Evolutionary conservation across 495 filamentous ascomycete species (phyloP).

Genomic region (Lophiostoma macrostomum): DNA sequence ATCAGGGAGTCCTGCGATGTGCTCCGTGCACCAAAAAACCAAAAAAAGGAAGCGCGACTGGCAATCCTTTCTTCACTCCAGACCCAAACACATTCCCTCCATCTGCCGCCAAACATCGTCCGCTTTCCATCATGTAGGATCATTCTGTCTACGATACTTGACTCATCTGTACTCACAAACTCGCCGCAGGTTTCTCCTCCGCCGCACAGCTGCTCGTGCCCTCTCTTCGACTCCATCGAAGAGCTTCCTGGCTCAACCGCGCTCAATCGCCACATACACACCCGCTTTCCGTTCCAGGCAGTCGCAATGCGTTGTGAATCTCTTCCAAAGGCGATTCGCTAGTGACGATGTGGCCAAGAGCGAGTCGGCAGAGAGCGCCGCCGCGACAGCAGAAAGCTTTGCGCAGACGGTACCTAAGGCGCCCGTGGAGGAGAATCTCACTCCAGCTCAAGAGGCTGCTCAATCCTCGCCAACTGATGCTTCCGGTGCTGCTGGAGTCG

Average conservation of each 20-base stretch:
- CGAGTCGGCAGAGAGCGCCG: conserved; percentile 26
- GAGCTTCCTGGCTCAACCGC: conserved; percentile 46
- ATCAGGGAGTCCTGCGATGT: too few species aligned
- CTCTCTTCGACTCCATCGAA: conserved; percentile 48
- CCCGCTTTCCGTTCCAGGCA: conserved; percentile 32
- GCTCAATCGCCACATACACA: conserved; percentile 41
- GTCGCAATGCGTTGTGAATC: conserved; percentile 27
- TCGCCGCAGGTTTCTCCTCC: conserved; percentile 33
- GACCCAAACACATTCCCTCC: too few species aligned
- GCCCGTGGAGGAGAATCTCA: conserved; percentile 26
- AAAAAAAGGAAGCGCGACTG: too few species aligned
- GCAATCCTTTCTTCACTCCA: too few species aligned
- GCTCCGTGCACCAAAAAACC: too few species aligned
- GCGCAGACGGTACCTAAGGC: conserved; percentile 28
- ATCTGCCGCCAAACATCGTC: too few species aligned
- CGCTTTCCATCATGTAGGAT: too few species aligned
- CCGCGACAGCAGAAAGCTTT: conserved; percentile 16
- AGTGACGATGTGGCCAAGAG: conserved; percentile 43
- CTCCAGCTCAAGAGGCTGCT: conserved; percentile 3
- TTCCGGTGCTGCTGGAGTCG: conserved; percentile 1
- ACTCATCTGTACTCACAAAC: too few species aligned
- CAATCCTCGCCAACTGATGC: conserved; percentile 10
- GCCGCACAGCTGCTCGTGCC: conserved; percentile 35
- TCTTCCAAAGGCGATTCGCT: conserved; percentile 46
- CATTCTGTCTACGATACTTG: too few species aligned